Evolutionary conservation across 306 rosid species (phyloP), one percentile per base, ranked within the genome.

Genomic region (Trichosanthes truncata): DNA sequence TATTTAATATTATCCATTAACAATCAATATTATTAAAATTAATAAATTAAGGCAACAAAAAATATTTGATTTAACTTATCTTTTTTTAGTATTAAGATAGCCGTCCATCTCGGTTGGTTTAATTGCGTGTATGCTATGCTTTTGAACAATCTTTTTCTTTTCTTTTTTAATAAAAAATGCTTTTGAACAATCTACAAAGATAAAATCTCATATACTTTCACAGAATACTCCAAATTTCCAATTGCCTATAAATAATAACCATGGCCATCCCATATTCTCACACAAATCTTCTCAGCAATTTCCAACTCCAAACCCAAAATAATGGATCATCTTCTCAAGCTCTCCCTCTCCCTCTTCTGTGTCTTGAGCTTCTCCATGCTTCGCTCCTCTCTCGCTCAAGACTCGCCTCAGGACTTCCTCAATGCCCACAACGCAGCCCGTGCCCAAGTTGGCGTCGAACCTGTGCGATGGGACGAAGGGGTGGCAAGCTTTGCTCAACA

Each of bases 391-490:
- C 3, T 43, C 17, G 89, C 83, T 12, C 88, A 87, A 41, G 61
- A 84, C 83, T 67, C 86, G 38, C 81, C 82, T 4, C 84, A 81
- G 21, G 90, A 87, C 71, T 87, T 45, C 71, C 45, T 82, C 43
- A 45, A 83, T 10, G 82, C 72, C 26, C 91, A 83, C 87, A 87
- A 87, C 76, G n/a, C 7, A 1, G 91, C 86, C 6, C 87, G 91
- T 17, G 78, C 86, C 11, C 11, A 73, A 31, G 89, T 85, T 13
- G 83, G 86, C 0, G 89, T 83, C 12, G 83, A 87, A 0, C 78
- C 84, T 0, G 46, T 87, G 9, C 20, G 1, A 7, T 88, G 91
- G 87, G 78, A 82, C 7, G 18, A 53, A 29, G 80, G 0, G 0
- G 66, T 87, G 15, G 90, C 87, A 10, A 8, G 52, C 4, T 85